A percentile compares a stretch with the other conserved stretches of the same genome.
These are phyloP conservation scores for Populus davidiana DNA, from an alignment of 345 rosid genomes.

Conservation along the genomic window DNA sequence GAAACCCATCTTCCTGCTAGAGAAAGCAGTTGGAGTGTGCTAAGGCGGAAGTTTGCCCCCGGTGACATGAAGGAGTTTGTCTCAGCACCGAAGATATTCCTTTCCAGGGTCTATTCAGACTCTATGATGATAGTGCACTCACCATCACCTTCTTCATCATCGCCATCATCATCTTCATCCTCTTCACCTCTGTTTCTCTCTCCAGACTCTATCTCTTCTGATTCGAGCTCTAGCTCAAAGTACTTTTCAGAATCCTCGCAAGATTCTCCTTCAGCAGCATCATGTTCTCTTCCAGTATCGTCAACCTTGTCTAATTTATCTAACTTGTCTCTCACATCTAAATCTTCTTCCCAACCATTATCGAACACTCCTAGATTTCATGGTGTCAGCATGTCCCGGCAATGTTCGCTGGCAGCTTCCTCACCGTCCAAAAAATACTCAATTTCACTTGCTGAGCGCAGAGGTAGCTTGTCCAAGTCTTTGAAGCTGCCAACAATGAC, in stretches of 20 bases:
- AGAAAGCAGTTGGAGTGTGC: slow-evolving; percentile 91
- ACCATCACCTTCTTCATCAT: slow-evolving; percentile 52
- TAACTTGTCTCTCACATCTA: slow-evolving; percentile 49
- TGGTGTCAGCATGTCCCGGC: slow-evolving; percentile 37
- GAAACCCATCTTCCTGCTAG: slow-evolving; percentile 92
- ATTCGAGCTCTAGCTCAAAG: slow-evolving; percentile 60
- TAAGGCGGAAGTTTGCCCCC: slow-evolving; percentile 82
- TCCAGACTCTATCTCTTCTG: slow-evolving; percentile 70
- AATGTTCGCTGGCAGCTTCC: slow-evolving; percentile 22
- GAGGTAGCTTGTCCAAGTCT: slow-evolving; percentile 69
- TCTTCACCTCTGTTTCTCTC: slow-evolving; percentile 75
- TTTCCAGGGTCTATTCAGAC: slow-evolving; percentile 87
- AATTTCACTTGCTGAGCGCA: slow-evolving; percentile 80
- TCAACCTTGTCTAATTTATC: slow-evolving; percentile 64
- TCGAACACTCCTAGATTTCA: slow-evolving; percentile 32
- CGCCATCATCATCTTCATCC: slow-evolving; percentile 47
- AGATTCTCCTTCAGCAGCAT: slow-evolving; percentile 64
- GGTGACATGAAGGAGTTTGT: slow-evolving; percentile 67
- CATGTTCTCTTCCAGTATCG: slow-evolving; percentile 50
- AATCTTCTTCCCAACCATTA: slow-evolving; percentile 35
- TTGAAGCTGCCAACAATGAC: slow-evolving; percentile 63
- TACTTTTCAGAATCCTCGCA: slow-evolving; percentile 57
- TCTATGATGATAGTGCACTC: slow-evolving; percentile 85
- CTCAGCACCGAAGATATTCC: slow-evolving; percentile 55
- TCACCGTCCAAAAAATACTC: slow-evolving; percentile 47